Evolutionary conservation across 345 rosid genomes (phyloP).

Genomic region (Eucalyptus grandis): DNA sequence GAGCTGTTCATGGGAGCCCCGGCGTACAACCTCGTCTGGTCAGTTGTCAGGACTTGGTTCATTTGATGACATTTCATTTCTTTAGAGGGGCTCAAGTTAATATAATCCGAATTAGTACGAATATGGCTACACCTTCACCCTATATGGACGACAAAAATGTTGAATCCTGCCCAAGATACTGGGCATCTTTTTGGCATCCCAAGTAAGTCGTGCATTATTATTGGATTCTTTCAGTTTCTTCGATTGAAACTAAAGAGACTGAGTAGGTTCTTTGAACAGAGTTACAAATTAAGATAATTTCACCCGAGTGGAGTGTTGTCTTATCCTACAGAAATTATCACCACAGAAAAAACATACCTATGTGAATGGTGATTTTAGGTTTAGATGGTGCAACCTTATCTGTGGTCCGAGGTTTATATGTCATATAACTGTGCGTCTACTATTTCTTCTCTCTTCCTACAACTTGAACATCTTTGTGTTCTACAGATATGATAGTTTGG

Average conservation of each 20-base stretch:
- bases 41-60: background rate
- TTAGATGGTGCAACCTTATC: background rate
- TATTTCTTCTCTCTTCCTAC: background rate
- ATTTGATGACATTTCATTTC: background rate
- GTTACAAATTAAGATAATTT: background rate
- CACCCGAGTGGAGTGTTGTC: background rate
- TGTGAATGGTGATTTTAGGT: background rate
- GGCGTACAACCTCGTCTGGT: background rate
- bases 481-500: conserved; percentile 27
- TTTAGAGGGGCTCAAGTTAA: background rate
- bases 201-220: background rate
- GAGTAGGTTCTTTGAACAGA: background rate
- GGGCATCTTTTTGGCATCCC: background rate
- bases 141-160: background rate
- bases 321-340: background rate
- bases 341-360: background rate
- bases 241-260: background rate
- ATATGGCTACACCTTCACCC: background rate
- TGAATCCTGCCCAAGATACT: background rate
- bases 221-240: background rate
- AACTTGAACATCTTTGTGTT: background rate
- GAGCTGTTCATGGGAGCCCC: background rate
- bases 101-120: background rate
- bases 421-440: background rate
- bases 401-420: background rate